Conservation (phyloP, 2,329 filamentous ascomycete genomes). For the Xylaria sp. region DNA sequence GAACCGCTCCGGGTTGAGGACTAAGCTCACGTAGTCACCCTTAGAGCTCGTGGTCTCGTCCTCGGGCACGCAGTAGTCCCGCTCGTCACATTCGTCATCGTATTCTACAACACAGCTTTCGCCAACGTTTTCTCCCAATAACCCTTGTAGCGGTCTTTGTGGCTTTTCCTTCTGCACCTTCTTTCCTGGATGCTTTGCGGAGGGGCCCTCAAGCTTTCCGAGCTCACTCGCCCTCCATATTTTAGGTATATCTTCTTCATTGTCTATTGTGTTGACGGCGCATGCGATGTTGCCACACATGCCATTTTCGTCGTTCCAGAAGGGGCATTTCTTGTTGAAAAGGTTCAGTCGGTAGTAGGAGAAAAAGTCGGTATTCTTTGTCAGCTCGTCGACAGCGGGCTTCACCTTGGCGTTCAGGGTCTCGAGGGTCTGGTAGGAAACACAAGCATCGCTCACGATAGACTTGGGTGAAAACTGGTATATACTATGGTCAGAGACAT, state of each 20-base stretch:
- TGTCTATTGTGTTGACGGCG: slow-evolving; percentile 92
- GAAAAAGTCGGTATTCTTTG: slow-evolving; percentile 93
- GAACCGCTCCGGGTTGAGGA: slow-evolving; percentile 94
- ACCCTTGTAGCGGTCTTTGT: slow-evolving; percentile 79
- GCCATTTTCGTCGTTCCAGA: slow-evolving; percentile 92
- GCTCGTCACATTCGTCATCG: slow-evolving; percentile 95
- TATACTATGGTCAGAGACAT: slow-evolving; percentile 53
- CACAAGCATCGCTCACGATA: slow-evolving; percentile 93
- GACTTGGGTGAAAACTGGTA: slow-evolving; percentile 84
- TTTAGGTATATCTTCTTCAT: slow-evolving; percentile 90
- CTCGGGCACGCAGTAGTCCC: slow-evolving; percentile 96
- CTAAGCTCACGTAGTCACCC: slow-evolving; percentile 94
- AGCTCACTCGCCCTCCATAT: slow-evolving; percentile 94
- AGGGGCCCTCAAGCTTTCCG: slow-evolving; percentile 89
- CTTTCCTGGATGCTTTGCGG: slow-evolving; percentile 86
- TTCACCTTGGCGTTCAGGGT: slow-evolving; percentile 80
- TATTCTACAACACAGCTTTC: slow-evolving; percentile 98
- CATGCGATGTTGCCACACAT: slow-evolving; percentile 98
- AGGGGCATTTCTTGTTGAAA: slow-evolving; percentile 93
- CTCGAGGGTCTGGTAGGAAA: slow-evolving; percentile 91
- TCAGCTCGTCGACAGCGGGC: slow-evolving; percentile 82
- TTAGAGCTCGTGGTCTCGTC: slow-evolving; percentile 88
- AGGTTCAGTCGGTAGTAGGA: slow-evolving; percentile 96
- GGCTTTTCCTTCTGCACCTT: slow-evolving; percentile 76
- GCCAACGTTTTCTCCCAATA: slow-evolving; percentile 84